These are phyloP conservation scores for Akanthomyces muscarius DNA, from an alignment of 2,329 filamentous ascomycete species.

Conservation along the genomic window DNA sequence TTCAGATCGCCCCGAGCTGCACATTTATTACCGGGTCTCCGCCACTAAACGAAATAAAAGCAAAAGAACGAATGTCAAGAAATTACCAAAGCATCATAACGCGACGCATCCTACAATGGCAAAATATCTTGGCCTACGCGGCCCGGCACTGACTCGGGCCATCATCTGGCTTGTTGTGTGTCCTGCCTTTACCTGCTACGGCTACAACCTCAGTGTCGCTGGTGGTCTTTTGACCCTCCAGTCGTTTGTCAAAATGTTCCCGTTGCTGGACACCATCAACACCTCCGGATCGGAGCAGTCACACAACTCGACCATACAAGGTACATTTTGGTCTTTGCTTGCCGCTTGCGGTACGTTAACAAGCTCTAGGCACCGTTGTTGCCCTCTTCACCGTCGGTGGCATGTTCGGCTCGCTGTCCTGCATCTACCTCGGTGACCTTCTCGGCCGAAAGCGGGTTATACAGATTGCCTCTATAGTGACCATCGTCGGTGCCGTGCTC, in stretches of 20 bases:
- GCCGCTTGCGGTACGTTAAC: neutral
- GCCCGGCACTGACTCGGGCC: slow-evolving; percentile 32
- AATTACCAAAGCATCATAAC: neutral
- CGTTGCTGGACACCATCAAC: slow-evolving; percentile 45
- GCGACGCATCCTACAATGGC: slow-evolving; percentile 3
- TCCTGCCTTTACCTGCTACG: slow-evolving; percentile 44
- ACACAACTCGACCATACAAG: slow-evolving; percentile 43
- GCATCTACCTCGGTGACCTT: slow-evolving; percentile 49
- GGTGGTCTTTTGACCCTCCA: slow-evolving; percentile 64
- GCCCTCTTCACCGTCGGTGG: slow-evolving; percentile 55
- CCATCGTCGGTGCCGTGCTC: slow-evolving; percentile 49
- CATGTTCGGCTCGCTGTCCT: slow-evolving; percentile 46
- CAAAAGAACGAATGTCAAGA: neutral
- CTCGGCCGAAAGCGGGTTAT: slow-evolving; percentile 56
- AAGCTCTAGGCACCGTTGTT: slow-evolving; percentile 37
- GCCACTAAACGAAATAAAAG: neutral
- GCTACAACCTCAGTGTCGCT: slow-evolving; percentile 65
- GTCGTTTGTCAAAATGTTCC: slow-evolving; percentile 53
- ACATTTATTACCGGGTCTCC: neutral
- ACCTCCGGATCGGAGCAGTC: slow-evolving; percentile 35
- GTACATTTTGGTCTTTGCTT: slow-evolving; percentile 13
- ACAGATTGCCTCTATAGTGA: slow-evolving; percentile 49
- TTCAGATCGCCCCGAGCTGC: neutral
- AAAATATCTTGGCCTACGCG: slow-evolving; percentile 33
- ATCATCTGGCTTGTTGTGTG: slow-evolving; percentile 41